A percentile compares a stretch with the other conserved stretches of the same genome.
Conservation (phyloP, 2,329 filamentous ascomycete genomes). For the Leptoxyphium fumago region DNA sequence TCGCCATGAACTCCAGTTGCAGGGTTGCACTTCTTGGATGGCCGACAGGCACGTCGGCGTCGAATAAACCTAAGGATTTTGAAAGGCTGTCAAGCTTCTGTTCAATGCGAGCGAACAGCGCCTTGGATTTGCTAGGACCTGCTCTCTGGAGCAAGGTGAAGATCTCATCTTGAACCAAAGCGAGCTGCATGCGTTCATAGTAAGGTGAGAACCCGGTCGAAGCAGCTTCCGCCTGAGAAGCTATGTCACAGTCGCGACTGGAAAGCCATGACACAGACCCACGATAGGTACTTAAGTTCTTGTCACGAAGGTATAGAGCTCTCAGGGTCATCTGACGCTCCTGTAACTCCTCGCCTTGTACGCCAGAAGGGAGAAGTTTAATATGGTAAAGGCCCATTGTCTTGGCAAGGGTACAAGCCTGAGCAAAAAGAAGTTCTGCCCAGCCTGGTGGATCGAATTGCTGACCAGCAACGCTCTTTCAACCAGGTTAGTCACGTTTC, state of each 20-base stretch:
- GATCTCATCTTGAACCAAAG: neutral
- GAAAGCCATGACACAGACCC: slow-evolving; percentile 2
- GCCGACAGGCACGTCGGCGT: neutral
- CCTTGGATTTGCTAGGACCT: neutral
- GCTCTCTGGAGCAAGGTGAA: neutral
- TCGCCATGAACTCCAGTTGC: neutral
- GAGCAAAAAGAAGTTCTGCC: slow-evolving; percentile 2
- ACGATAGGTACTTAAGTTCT: neutral
- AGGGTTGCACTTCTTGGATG: neutral
- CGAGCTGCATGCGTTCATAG: neutral
- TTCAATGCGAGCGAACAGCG: neutral
- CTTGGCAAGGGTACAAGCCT: slow-evolving; percentile 1
- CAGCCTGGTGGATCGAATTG: slow-evolving; percentile 1
- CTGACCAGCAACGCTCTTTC: slow-evolving; percentile 2
- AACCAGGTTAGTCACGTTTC: too few relatives aligned
- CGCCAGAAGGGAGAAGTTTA: neutral
- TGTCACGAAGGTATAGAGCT: slow-evolving; percentile 2
- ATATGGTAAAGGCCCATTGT: slow-evolving; percentile 1
- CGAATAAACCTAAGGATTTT: neutral
- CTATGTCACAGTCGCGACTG: neutral
- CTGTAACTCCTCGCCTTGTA: neutral
- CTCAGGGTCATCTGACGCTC: slow-evolving; percentile 1
- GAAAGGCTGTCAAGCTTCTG: neutral
- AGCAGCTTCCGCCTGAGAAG: neutral
- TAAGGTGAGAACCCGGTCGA: neutral